Base-by-base conservation (phyloP, 805 yeast genomes). In the Lachancea dasiensis region DNA sequence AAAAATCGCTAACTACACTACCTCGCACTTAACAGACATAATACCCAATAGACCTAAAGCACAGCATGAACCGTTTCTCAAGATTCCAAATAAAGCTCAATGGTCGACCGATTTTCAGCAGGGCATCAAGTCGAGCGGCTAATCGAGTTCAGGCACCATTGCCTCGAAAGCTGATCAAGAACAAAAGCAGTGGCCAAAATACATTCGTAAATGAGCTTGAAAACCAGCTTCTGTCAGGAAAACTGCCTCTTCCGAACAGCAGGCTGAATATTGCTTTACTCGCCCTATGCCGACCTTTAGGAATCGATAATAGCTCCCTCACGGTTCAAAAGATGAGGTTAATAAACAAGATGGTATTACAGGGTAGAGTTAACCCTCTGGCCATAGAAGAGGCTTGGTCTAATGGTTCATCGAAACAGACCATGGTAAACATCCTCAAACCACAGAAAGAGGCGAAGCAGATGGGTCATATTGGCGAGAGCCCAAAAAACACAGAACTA, bases 311-410 rank as follows among this genome's bases (percentile, higher is more conserved):
- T 18, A 35, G 36, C 44, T 33, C n/a, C 13, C 18, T 8, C 21
- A 24, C 14, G 29, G 28, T 17, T 34, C 48, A 17, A 28, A 23
- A 14, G 42, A 38, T 24, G 27, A 42, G 31, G 32, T 37, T 21
- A 27, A 27, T 49, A 15, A 37, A 41, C 19, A 36, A 40, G n/a
- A 23, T 44, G 36, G 43, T 49, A 11, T 28, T 47, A 26, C 51
- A 47, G 29, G 44, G 45, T 21, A 48, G 48, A 27, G 40, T 49
- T 15, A 36, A 34, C 10, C 43, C 48, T 22, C 28, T 35, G n/a
- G 38, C 34, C 10, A 36, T 49, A 18, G 43, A 44, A 24, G 24
- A 26, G 3, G 49, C 45, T 14, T 45, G 48, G 31, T 26, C 30
- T 21, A 19, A 5, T 17, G 10, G 10, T 19, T 39, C 38, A 17